A percentile compares a stretch with the other conserved stretches of the same genome.
Evolutionary conservation across 768 basidiomycete genomes (phyloP).

Genomic region (Phaeotremella skinneri): DNA sequence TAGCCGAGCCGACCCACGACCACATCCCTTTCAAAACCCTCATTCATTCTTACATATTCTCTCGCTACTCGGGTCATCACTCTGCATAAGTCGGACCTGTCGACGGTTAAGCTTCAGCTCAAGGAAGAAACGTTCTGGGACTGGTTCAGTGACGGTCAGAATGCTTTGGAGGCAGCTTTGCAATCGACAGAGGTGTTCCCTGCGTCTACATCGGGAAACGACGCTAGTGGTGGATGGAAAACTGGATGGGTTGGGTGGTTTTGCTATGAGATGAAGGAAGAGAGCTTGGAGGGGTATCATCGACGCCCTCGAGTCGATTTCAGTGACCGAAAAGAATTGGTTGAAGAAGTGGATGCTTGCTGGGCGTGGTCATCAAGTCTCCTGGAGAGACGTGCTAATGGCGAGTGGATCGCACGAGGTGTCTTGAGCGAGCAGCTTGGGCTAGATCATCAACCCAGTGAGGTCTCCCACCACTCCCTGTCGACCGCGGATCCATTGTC

Average conservation of each 20-base stretch:
- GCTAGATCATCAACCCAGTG: too few relatives aligned
- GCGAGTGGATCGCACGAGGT: slow-evolving; percentile 43
- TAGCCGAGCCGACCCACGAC: slow-evolving; percentile 45
- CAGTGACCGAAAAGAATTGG: not conserved
- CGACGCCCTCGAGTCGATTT: not conserved
- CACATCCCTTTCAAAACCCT: slow-evolving; percentile 40
- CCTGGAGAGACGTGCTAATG: slow-evolving; percentile 33
- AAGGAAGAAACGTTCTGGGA: slow-evolving; percentile 44
- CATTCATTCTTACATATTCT: slow-evolving; percentile 45
- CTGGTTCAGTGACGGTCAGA: slow-evolving; percentile 37
- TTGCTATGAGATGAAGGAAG: slow-evolving; percentile 52
- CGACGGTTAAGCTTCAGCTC: slow-evolving; percentile 2
- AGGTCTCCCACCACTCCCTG: too few relatives aligned
- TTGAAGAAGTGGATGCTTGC: slow-evolving; percentile 39
- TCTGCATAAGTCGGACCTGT: slow-evolving; percentile 19
- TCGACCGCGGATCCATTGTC: too few relatives aligned
- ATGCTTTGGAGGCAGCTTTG: slow-evolving; percentile 1
- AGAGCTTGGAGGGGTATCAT: slow-evolving; percentile 47
- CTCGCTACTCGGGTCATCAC: slow-evolving; percentile 35
- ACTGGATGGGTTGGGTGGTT: slow-evolving; percentile 53
- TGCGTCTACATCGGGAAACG: not conserved
- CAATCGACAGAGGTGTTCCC: not conserved
- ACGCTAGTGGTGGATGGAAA: slow-evolving; percentile 26
- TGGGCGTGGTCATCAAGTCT: slow-evolving; percentile 46
- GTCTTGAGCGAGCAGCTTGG: too few relatives aligned